Percentiles rank a stretch among this genome's conserved stretches.
phyloP scores from a whole-genome alignment of 306 rosid species.

The Corylus avellana region DNA sequence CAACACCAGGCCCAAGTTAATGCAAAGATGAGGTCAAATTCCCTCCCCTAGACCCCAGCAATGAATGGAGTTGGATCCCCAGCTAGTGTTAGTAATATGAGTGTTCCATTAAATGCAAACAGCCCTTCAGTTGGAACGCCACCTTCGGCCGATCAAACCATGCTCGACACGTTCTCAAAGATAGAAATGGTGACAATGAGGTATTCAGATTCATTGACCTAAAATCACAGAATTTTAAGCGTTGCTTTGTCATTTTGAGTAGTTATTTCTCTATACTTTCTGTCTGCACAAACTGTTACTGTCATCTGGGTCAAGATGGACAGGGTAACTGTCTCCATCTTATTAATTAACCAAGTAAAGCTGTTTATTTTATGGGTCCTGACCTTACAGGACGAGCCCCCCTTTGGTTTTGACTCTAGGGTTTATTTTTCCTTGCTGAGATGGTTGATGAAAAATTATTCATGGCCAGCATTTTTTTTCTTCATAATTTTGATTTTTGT shows the following conservation, averaged over 20 bases:
- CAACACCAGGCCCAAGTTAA: conserved; percentile 80
- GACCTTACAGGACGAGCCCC: not conserved
- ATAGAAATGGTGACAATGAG: conserved; percentile 70
- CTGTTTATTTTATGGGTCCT: not conserved
- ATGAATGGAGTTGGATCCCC: conserved; percentile 89
- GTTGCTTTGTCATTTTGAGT: not conserved
- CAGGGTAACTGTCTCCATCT: not conserved
- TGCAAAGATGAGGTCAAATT: conserved; percentile 70
- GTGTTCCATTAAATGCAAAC: conserved; percentile 62
- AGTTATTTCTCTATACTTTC: conserved; percentile 11
- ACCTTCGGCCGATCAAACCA: conserved; percentile 51
- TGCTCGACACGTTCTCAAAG: conserved; percentile 75
- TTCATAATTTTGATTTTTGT: conserved; percentile 1
- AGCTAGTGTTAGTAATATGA: conserved; percentile 76
- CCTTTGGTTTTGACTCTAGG: not conserved
- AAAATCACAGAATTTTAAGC: conserved; percentile 8
- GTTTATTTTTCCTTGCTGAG: not conserved
- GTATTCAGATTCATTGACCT: conserved; percentile 42
- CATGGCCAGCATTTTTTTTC: conserved; percentile 7
- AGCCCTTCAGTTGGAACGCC: conserved; percentile 86
- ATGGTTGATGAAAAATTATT: not conserved
- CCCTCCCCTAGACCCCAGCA: conserved; percentile 76
- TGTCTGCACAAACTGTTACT: not conserved
- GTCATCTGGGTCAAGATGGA: not conserved
- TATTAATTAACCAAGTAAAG: not conserved